Percentiles rank a stretch among this genome's conserved stretches.
Conservation (phyloP, 257 asterid genomes). For the Solanum etuberosum region DNA sequence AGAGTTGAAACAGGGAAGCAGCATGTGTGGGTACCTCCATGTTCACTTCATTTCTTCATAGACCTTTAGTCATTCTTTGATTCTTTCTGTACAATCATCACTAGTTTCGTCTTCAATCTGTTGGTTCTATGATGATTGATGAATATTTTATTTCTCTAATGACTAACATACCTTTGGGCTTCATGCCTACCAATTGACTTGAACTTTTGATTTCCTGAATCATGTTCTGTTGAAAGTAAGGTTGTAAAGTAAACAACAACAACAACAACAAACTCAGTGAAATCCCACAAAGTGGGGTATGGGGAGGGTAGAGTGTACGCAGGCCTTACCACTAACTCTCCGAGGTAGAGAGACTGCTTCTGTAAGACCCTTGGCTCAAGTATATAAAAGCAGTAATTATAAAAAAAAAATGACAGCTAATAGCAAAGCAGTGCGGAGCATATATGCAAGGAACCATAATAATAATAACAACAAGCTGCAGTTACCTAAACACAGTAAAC, state of each 20-base stretch:
- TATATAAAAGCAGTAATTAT: too few relatives aligned
- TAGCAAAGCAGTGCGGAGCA: not conserved
- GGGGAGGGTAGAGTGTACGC: not conserved
- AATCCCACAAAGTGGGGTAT: not conserved
- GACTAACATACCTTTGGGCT: not conserved
- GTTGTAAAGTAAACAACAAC: not conserved
- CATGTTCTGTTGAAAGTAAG: not conserved
- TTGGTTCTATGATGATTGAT: not conserved
- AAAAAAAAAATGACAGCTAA: not conserved
- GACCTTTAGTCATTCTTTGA: not conserved
- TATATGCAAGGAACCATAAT: not conserved
- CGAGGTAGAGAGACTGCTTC: not conserved
- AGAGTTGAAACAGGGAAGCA: conserved; percentile 79
- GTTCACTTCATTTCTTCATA: conserved; percentile 21
- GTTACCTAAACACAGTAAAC: not conserved
- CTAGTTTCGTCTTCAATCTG: not conserved
- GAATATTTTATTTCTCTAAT: not conserved
- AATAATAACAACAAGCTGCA: not conserved
- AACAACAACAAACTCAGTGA: not conserved
- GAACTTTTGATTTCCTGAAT: not conserved
- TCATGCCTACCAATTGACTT: not conserved
- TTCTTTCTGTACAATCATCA: not conserved
- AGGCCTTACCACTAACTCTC: not conserved
- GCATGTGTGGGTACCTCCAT: conserved; percentile 99
- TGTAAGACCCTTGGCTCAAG: not conserved